Percentiles rank a stretch among this genome's conserved stretches.
These are phyloP conservation scores for Verticillium dahliae DNA, from an alignment of 2,329 filamentous ascomycete species.

Conservation along the genomic window DNA sequence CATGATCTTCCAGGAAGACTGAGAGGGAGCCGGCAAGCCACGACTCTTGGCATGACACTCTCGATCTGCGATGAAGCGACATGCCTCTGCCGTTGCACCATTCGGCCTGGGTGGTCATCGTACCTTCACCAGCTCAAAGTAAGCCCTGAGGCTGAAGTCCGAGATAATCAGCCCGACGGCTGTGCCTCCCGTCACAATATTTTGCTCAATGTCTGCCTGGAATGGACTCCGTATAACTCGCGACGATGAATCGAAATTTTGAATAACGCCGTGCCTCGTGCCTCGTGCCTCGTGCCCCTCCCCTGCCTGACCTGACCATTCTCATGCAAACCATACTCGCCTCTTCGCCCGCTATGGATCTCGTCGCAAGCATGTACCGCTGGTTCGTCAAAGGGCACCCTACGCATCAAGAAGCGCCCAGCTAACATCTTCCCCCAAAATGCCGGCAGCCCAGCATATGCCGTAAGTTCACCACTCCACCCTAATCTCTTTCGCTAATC, in stretches of 20 bases:
- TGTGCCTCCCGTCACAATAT: not conserved
- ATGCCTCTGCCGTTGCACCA: not conserved
- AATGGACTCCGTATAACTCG: not conserved
- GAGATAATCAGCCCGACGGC: slow-evolving; percentile 1
- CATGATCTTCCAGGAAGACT: not conserved
- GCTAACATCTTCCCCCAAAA: not conserved
- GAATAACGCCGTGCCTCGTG: not conserved
- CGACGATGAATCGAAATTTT: not conserved
- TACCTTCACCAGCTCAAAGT: not conserved
- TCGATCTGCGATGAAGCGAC: not conserved
- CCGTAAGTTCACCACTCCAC: slow-evolving; percentile 22
- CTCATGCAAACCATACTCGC: not conserved
- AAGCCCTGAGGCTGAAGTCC: not conserved
- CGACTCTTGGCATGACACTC: not conserved
- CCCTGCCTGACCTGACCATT: not conserved
- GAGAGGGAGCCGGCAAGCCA: not conserved
- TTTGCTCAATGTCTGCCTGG: not conserved
- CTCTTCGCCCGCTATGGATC: slow-evolving; percentile 18
- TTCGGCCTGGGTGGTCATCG: not conserved
- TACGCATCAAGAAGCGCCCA: not conserved
- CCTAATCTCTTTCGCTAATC: no score
- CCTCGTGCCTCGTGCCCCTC: not conserved
- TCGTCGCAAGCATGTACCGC: slow-evolving; percentile 24
- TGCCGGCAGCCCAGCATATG: slow-evolving; percentile 32
- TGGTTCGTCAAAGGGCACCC: slow-evolving; percentile 19